Conservation (phyloP, 495 filamentous ascomycete species). For the Jackrogersella minutella region DNA sequence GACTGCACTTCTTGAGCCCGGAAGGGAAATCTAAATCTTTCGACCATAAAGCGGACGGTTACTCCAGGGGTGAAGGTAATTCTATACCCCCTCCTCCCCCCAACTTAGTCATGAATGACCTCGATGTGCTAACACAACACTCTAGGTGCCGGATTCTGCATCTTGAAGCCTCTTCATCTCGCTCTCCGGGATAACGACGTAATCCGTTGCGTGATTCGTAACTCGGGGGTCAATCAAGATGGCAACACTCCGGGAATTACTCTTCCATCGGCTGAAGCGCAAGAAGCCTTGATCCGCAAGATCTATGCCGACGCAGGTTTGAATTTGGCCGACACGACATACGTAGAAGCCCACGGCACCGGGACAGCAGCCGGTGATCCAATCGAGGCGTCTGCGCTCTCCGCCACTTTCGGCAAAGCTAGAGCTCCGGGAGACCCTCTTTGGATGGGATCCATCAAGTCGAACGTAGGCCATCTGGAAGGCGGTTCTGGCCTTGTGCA, state of each 20-base stretch:
- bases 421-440: not conserved
- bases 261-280: constrained; percentile 55
- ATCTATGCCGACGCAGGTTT: constrained; percentile 56
- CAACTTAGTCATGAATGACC: too few relatives aligned
- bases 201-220: constrained; percentile 65
- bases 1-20: too few relatives aligned
- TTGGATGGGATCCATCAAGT: constrained; percentile 50
- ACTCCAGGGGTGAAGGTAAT: too few relatives aligned
- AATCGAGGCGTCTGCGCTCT: constrained; percentile 43
- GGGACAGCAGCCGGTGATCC: constrained; percentile 61
- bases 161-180: too few relatives aligned
- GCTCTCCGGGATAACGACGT: constrained; percentile 57
- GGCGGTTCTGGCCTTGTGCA: constrained; percentile 56
- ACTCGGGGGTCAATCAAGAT: constrained; percentile 58
- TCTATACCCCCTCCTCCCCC: too few relatives aligned
- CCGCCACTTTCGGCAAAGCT: not conserved
- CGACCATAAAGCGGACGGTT: too few relatives aligned
- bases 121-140: too few relatives aligned
- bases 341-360: constrained; percentile 59
- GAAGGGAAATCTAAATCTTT: too few relatives aligned
- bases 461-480: constrained; percentile 62
- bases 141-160: too few relatives aligned
- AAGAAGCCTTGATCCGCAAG: constrained; percentile 55
- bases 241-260: constrained; percentile 58
- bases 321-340: constrained; percentile 49